Percentiles rank a stretch among this genome's conserved stretches.
Conservation (phyloP, 257 asterid species). For the Paulownia fortunei region DNA sequence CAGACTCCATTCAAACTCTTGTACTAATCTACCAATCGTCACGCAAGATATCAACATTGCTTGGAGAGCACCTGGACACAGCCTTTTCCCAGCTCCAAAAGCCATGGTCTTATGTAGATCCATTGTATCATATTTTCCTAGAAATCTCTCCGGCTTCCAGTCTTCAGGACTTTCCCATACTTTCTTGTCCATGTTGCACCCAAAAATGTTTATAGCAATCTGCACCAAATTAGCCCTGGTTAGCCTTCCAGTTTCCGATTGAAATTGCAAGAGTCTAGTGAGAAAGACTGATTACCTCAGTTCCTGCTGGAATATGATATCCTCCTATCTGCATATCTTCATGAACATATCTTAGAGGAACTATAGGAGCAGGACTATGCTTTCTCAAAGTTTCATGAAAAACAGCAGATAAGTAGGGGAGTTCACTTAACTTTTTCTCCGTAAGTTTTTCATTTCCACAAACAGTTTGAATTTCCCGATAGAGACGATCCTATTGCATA, state of each 20-base stretch:
- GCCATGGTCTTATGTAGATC: slow-evolving; percentile 72
- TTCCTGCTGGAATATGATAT: slow-evolving; percentile 62
- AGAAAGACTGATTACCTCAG: slow-evolving; percentile 49
- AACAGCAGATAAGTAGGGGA: slow-evolving; percentile 65
- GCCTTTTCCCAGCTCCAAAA: slow-evolving; percentile 75
- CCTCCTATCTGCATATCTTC: slow-evolving; percentile 74
- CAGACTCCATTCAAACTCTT: slow-evolving; percentile 63
- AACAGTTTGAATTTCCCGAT: slow-evolving; percentile 43
- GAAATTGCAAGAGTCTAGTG: neutral
- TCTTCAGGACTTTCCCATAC: slow-evolving; percentile 56
- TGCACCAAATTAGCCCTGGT: slow-evolving; percentile 10
- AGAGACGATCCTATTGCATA: slow-evolving; percentile 47
- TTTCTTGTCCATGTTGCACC: slow-evolving; percentile 66
- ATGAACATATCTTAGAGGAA: slow-evolving; percentile 67
- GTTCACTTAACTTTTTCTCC: slow-evolving; percentile 58
- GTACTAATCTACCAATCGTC: slow-evolving; percentile 59
- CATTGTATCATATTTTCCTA: slow-evolving; percentile 45
- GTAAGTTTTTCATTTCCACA: slow-evolving; percentile 54
- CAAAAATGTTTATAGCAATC: slow-evolving; percentile 70
- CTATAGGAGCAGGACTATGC: slow-evolving; percentile 67
- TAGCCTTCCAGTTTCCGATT: neutral
- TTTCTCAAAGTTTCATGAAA: slow-evolving; percentile 75
- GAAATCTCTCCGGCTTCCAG: slow-evolving; percentile 72
- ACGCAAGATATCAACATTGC: slow-evolving; percentile 63
- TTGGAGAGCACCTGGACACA: slow-evolving; percentile 68